Evolutionary conservation across 495 filamentous ascomycete species (phyloP).

Genomic region (Penicillium salamii): DNA sequence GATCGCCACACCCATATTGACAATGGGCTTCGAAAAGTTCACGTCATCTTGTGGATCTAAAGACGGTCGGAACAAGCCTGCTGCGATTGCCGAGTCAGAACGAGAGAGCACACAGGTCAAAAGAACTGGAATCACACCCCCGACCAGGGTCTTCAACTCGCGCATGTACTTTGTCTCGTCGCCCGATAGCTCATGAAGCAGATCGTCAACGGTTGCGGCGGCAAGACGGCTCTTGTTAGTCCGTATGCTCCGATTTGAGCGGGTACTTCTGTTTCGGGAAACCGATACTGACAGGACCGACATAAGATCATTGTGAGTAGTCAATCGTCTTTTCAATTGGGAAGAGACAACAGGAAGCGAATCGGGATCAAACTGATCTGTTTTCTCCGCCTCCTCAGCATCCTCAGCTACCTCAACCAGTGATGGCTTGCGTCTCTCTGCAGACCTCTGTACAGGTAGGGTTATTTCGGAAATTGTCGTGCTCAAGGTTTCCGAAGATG

Average conservation of each 20-base stretch:
- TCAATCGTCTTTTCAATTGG: conserved; percentile 66
- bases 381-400: conserved; percentile 32
- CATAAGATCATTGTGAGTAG: conserved; percentile 90
- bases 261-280: conserved; percentile 62
- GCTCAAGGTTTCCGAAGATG: conserved; percentile 60
- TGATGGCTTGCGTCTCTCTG: conserved; percentile 1
- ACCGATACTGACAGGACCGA: conserved; percentile 81
- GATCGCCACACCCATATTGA: conserved; percentile 89
- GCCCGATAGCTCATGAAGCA: conserved; percentile 75
- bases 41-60: conserved; percentile 50
- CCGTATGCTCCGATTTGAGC: conserved; percentile 69
- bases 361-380: conserved; percentile 44
- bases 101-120: conserved; percentile 79
- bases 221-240: conserved; percentile 63
- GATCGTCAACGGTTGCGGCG: conserved; percentile 64
- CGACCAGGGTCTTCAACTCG: conserved; percentile 89
- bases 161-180: conserved; percentile 91
- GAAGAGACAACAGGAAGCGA: conserved; percentile 44
- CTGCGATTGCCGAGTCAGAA: conserved; percentile 61
- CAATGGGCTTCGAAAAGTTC: conserved; percentile 80
- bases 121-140: conserved; percentile 93
- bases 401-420: conserved; percentile 13
- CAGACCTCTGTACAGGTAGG: conserved; percentile 9
- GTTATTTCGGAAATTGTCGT: conserved; percentile 37
- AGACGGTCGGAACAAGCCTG: conserved; percentile 63